phyloP scores from a whole-genome alignment of 2,329 filamentous ascomycete species.

The Chaetomium sp. region DNA sequence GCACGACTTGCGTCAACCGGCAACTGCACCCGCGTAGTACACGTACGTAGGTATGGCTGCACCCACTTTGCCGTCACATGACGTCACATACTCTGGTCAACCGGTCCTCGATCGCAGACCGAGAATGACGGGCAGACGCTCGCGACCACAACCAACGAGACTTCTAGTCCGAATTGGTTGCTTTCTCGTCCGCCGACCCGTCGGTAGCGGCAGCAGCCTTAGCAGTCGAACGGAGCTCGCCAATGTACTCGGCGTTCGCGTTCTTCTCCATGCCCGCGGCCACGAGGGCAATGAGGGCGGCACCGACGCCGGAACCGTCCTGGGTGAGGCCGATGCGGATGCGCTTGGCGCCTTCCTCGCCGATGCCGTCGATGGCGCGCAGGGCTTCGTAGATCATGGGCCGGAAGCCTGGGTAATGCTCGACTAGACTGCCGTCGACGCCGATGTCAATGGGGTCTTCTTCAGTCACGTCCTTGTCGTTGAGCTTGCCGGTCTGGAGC shows the following conservation, averaged over 20 bases:
- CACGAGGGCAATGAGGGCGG: constrained; percentile 87
- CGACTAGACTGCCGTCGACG: constrained; percentile 88
- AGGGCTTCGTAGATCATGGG: constrained; percentile 81
- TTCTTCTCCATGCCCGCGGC: constrained; percentile 61
- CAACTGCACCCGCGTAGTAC: not conserved
- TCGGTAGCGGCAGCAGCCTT: constrained; percentile 21
- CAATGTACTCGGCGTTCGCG: constrained; percentile 32
- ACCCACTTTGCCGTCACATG: constrained; percentile 8
- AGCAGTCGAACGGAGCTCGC: constrained; percentile 35
- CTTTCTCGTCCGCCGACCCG: constrained; percentile 12
- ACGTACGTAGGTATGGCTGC: not conserved
- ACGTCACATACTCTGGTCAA: constrained; percentile 8
- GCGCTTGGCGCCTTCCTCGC: constrained; percentile 69
- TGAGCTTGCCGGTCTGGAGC: constrained; percentile 69
- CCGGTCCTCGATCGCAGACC: not conserved
- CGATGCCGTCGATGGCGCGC: constrained; percentile 68
- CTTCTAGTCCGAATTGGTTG: constrained; percentile 14
- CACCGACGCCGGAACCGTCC: constrained; percentile 92
- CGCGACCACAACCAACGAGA: constrained; percentile 2
- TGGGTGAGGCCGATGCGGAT: constrained; percentile 94
- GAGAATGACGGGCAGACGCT: not conserved
- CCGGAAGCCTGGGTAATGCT: constrained; percentile 92
- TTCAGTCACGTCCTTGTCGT: constrained; percentile 41
- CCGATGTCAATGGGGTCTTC: constrained; percentile 80
- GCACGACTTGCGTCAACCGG: not conserved